Base-by-base conservation (phyloP, 2,329 filamentous ascomycete genomes). In the Botryotinia globosa region DNA sequence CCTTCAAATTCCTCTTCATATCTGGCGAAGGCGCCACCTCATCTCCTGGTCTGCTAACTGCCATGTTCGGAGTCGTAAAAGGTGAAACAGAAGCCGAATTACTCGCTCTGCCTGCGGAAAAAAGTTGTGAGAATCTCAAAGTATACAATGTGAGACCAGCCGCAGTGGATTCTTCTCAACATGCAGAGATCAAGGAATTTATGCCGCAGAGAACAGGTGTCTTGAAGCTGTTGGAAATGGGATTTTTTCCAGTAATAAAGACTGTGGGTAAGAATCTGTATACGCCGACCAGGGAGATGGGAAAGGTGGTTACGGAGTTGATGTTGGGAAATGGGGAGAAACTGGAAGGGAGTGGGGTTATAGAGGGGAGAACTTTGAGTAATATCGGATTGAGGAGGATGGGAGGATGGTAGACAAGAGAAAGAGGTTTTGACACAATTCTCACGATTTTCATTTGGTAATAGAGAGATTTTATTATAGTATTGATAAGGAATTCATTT, bases 1-100 rank as follows among this genome's bases (percentile, higher is more conserved):
- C 88, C 0, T 90, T 94, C 81, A 88, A 88, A 69, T 94, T 94
- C 80, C 84, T 94, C 75, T 91, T 89, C 78, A 86, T 94, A 44
- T 94, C 91, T 0, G 91, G 77, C 25, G 77, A 79, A 74, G 81
- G 81, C 37, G 87, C 90, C 0, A 90, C 89, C 1, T 85, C 85
- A 29, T 81, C 81, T 1, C 91, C 90, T 0, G 85, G 86, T 4
- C 79, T 80, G 7, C 85, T 90, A 76, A 87, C 90, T 0, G 80
- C 85, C 29, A 81, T 88, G 62, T 94, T 88, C 77, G 89, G 84
- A 1, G 83, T 85, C 20, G 85, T 92, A 72, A 94, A 94, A 80
- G 92, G 92, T 20, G 85, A 89, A 78, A 86, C 88, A 0, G 92
- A 94, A 81, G 75, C 83, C 1, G 81, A 83, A 1, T 84, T 94